Evolutionary conservation across 108 stramenopile species (phyloP).

Genomic region (Ochromonas danica): DNA sequence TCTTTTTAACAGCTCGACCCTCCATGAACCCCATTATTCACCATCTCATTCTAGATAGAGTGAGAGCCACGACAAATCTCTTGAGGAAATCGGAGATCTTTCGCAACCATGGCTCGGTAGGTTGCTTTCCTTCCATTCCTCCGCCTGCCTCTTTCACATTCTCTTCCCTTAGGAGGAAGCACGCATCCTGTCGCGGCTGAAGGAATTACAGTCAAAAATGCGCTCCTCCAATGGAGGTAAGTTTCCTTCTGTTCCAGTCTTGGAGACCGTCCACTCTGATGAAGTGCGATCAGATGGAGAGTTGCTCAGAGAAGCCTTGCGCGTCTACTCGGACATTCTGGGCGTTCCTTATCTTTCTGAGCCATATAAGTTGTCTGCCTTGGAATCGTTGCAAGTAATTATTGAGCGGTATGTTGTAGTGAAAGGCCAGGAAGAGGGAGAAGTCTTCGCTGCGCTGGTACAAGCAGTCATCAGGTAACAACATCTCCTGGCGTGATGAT

Average conservation of each 20-base stretch:
- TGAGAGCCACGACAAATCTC: not conserved
- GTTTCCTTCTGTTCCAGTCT: not conserved
- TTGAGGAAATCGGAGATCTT: not conserved
- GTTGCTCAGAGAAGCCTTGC: not conserved
- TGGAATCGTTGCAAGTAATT: slow-evolving; percentile 22
- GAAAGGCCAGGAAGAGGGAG: not conserved
- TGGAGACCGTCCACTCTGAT: not conserved
- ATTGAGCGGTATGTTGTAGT: not conserved
- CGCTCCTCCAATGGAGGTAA: not conserved
- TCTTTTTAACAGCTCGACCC: no score
- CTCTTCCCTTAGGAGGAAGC: not conserved
- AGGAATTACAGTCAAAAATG: not conserved
- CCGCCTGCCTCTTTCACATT: not conserved
- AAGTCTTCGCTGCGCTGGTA: slow-evolving; percentile 2
- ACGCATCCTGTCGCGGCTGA: not conserved
- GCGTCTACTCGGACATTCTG: not conserved
- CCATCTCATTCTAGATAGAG: not conserved
- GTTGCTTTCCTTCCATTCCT: not conserved
- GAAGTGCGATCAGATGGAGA: not conserved
- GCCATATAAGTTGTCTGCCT: slow-evolving; percentile 4
- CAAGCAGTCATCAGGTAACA: slow-evolving; percentile 10
- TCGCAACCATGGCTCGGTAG: not conserved
- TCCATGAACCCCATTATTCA: not conserved
- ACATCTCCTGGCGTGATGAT: not conserved
- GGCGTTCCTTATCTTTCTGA: not conserved